Evolutionary conservation across 345 rosid genomes (phyloP).

Genomic region (Clausena lansium): DNA sequence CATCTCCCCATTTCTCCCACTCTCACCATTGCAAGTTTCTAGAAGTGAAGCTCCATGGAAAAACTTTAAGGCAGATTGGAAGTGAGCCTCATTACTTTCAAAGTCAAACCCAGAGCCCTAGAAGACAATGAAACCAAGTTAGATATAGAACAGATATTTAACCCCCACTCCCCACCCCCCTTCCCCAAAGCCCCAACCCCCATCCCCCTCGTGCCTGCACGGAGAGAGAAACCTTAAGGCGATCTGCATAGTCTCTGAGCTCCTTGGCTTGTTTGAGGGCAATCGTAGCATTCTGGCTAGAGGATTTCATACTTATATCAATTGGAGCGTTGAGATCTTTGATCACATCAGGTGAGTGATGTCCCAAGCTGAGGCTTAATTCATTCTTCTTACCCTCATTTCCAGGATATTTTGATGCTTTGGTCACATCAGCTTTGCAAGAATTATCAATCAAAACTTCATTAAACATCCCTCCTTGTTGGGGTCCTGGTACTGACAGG

Average conservation of each 20-base stretch:
- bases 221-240: slow-evolving; percentile 49
- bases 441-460: slow-evolving; percentile 30
- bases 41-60: slow-evolving; percentile 64
- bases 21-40: slow-evolving; percentile 49
- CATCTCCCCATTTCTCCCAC: slow-evolving; percentile 39
- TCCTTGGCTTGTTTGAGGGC: slow-evolving; percentile 57
- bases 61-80: slow-evolving; percentile 75
- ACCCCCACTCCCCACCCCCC: too few species aligned
- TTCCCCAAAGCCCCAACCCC: too few species aligned
- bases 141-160: slow-evolving; percentile 7
- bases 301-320: slow-evolving; percentile 35
- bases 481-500: slow-evolving; percentile 18
- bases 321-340: slow-evolving; percentile 30
- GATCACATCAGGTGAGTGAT: slow-evolving; percentile 18
- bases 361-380: slow-evolving; percentile 20
- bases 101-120: slow-evolving; percentile 51
- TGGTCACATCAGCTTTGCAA: slow-evolving; percentile 26
- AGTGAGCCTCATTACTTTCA: slow-evolving; percentile 63
- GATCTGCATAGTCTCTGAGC: slow-evolving; percentile 52
- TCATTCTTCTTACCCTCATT: slow-evolving; percentile 32
- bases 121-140: slow-evolving; percentile 27
- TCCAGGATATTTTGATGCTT: slow-evolving; percentile 27
- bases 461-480: slow-evolving; percentile 12
- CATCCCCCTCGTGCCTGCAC: background rate
- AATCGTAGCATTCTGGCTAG: slow-evolving; percentile 36